Conservation (phyloP, 2,329 filamentous ascomycete genomes). For the Pseudogymnoascus pannorum region DNA sequence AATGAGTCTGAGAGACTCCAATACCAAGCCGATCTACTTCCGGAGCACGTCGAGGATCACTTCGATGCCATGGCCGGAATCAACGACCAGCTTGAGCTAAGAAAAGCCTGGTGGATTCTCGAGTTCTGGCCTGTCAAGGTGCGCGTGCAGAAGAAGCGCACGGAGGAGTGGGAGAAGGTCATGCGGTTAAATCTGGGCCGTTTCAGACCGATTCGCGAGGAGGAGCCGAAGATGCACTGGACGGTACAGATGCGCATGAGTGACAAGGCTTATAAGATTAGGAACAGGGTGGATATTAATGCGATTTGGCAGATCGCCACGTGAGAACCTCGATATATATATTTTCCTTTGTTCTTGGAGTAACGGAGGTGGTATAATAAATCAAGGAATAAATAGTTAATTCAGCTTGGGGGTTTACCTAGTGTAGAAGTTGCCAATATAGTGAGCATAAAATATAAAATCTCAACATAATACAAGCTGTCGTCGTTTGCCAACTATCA, state of each 20-base stretch:
- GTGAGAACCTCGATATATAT: conserved; percentile 2
- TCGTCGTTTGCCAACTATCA: neutral
- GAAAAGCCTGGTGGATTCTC: conserved; percentile 37
- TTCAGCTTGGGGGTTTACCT: neutral
- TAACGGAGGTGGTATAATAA: neutral
- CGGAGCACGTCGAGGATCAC: conserved; percentile 37
- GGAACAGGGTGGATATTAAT: conserved; percentile 25
- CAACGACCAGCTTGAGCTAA: conserved; percentile 34
- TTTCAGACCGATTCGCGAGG: conserved; percentile 31
- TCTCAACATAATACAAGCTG: neutral
- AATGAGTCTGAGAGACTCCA: conserved; percentile 9
- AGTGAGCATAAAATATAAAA: neutral
- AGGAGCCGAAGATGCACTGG: conserved; percentile 37
- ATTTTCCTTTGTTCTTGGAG: neutral
- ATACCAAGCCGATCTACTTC: conserved; percentile 23
- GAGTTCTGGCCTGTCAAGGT: conserved; percentile 38
- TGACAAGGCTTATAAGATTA: conserved; percentile 31
- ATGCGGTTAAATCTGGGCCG: conserved; percentile 33
- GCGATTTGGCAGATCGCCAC: conserved; percentile 28
- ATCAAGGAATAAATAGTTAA: neutral
- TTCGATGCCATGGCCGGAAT: conserved; percentile 35
- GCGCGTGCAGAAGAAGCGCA: conserved; percentile 25
- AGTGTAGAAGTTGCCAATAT: neutral
- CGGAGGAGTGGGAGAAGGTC: conserved; percentile 32
- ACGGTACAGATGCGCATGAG: conserved; percentile 33